Percentiles rank a stretch among this genome's conserved stretches.
Conservation (phyloP, 1,284 basidiomycete species). For the Fomes fomentarius region DNA sequence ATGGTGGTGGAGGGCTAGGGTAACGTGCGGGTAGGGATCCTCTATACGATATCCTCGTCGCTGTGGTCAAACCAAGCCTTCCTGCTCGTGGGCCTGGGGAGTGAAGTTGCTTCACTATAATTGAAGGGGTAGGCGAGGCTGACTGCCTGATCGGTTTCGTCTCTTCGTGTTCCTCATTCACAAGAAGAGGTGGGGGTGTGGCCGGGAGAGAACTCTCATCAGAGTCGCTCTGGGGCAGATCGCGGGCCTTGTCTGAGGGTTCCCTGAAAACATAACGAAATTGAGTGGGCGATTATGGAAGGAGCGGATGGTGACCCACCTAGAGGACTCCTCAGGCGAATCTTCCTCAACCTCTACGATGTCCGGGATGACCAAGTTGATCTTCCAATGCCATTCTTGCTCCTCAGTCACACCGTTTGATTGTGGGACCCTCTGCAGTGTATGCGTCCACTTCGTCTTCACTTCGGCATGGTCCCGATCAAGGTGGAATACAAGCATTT, state of each 20-base stretch:
- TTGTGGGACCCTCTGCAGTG: slow-evolving; percentile 10
- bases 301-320: too few species aligned
- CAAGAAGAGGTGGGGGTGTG: neutral
- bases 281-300: too few species aligned
- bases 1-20: slow-evolving; percentile 45
- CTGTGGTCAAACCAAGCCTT: neutral
- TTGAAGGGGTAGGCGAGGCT: neutral
- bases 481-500: slow-evolving; percentile 58
- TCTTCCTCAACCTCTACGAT: slow-evolving; percentile 13
- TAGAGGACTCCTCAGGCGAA: slow-evolving; percentile 11
- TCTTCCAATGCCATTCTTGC: slow-evolving; percentile 13
- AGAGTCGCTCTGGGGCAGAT: slow-evolving; percentile 8
- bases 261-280: neutral
- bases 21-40: slow-evolving; percentile 32
- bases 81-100: neutral
- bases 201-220: neutral
- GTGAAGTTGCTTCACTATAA: neutral
- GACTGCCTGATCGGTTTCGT: neutral
- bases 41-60: slow-evolving; percentile 9
- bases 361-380: slow-evolving; percentile 23
- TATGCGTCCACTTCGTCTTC: slow-evolving; percentile 44
- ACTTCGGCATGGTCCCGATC: slow-evolving; percentile 56
- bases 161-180: slow-evolving; percentile 4
- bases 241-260: neutral
- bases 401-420: neutral